phyloP scores from a whole-genome alignment of 2,329 filamentous ascomycete genomes.

The Microcyclospora pomicola region DNA sequence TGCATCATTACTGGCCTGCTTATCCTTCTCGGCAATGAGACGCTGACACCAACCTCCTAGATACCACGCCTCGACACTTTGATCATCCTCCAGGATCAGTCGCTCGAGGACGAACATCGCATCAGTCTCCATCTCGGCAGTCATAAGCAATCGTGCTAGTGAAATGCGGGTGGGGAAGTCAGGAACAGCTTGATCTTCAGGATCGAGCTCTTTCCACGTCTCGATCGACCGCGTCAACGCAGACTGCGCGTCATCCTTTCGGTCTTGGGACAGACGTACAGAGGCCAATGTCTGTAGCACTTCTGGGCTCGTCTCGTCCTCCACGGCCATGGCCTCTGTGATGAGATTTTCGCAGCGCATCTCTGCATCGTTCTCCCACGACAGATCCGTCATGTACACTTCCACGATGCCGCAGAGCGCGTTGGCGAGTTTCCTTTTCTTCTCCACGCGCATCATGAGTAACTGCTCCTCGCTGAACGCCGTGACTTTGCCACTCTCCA shows the following conservation, averaged over 20 bases:
- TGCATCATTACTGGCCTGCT: slow-evolving; percentile 14
- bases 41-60: slow-evolving; percentile 88
- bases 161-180: slow-evolving; percentile 78
- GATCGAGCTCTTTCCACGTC: slow-evolving; percentile 67
- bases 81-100: slow-evolving; percentile 76
- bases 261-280: slow-evolving; percentile 76
- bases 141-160: slow-evolving; percentile 74
- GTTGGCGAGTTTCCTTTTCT: slow-evolving; percentile 69
- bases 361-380: slow-evolving; percentile 78
- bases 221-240: slow-evolving; percentile 68
- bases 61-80: slow-evolving; percentile 94
- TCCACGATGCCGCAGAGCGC: slow-evolving; percentile 90
- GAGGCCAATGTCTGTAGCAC: slow-evolving; percentile 93
- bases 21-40: slow-evolving; percentile 58
- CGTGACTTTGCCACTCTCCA: slow-evolving; percentile 37
- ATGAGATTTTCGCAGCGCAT: slow-evolving; percentile 73
- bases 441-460: slow-evolving; percentile 44
- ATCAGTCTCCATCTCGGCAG: slow-evolving; percentile 72
- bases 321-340: slow-evolving; percentile 77
- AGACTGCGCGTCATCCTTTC: slow-evolving; percentile 62
- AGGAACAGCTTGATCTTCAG: slow-evolving; percentile 59
- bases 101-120: slow-evolving; percentile 76
- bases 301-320: slow-evolving; percentile 61
- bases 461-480: slow-evolving; percentile 20
- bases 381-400: slow-evolving; percentile 88